A percentile compares a stretch with the other conserved stretches of the same genome.
Evolutionary conservation across 441 rosid species (phyloP).

Genomic region (Croton laevigatus): DNA sequence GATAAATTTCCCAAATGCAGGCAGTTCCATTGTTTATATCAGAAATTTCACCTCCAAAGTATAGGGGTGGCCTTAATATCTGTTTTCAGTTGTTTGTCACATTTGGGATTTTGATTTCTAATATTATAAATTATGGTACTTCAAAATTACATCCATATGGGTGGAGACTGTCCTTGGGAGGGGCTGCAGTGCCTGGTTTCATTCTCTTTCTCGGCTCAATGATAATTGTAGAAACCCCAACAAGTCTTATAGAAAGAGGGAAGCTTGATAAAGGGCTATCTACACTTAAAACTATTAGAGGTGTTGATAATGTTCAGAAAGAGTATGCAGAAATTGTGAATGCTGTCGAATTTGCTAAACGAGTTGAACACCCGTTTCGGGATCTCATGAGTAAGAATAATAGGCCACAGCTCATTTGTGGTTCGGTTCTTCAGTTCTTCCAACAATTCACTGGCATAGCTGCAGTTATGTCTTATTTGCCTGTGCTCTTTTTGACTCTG

Average conservation of each 20-base stretch:
- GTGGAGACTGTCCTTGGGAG: constrained; percentile 71
- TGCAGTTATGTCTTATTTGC: constrained; percentile 73
- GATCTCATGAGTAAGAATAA: constrained; percentile 36
- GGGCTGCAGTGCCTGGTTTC: constrained; percentile 57
- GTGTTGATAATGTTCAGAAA: constrained; percentile 38
- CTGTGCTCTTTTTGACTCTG: constrained; percentile 74
- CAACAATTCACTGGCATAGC: constrained; percentile 84
- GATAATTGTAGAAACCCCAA: constrained; percentile 64
- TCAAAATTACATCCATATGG: constrained; percentile 43
- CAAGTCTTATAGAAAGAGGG: constrained; percentile 68
- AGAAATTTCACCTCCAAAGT: constrained; percentile 64
- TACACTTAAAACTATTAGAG: constrained; percentile 55
- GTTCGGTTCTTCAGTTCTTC: constrained; percentile 54
- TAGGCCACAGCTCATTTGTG: constrained; percentile 54
- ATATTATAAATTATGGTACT: constrained; percentile 47
- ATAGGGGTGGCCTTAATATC: constrained; percentile 63
- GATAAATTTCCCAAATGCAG: constrained; percentile 32
- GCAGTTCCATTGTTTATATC: constrained; percentile 78
- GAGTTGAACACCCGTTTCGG: constrained; percentile 41
- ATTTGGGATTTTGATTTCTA: constrained; percentile 58
- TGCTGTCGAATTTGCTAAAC: constrained; percentile 50
- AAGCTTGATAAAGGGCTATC: constrained; percentile 36
- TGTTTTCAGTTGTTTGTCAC: constrained; percentile 71
- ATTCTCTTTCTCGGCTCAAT: constrained; percentile 63
- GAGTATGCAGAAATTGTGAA: constrained; percentile 47